Evolutionary conservation across 2,329 filamentous ascomycete species (phyloP), one percentile per base, ranked within the genome.

Genomic region (Apiospora phragmitis): DNA sequence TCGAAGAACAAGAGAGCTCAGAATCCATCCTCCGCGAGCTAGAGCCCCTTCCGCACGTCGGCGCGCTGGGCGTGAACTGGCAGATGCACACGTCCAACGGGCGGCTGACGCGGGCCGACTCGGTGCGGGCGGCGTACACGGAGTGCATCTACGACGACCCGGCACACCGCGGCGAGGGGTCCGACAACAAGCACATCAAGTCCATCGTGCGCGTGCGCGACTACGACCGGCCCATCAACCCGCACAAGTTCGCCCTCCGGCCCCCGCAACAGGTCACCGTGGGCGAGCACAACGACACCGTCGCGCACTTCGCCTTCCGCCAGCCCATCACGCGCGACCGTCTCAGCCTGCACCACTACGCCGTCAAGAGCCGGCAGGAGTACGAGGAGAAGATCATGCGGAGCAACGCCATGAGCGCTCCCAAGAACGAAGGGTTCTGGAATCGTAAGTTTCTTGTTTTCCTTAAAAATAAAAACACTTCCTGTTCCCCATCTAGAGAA

Each of bases 311-410:
- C 4, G 76, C 75, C 4, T 77, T 71, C 62, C 72, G 79, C 9
- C 71, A 70, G 42, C 78, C 79, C 21, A 77, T 79, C 43, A 79
- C 77, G 5, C 75, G 77, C 47, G 71, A 77, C 51, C 71, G 77
- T 24, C 72, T 81, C 62, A 75, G 72, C 0, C 62, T 81, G 62
- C 79, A 81, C 73, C 79, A 81, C 69, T 81, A 80, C 70, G 76
- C 76, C 12, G 72, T 78, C 41, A 79, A 80, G 74, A 80, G 78
- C 68, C 71, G 71, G n/a, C 75, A 78, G 70, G 76, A 81, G 68
- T 81, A 73, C 69, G 75, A 75, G 70, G 74, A 76, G 70, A 78
- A 79, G 72, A 74, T 76, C 68, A 70, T 74, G 45, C 70, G 75
- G n/a, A 73, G 76, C 18, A 77, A 77, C 71, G 76, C 70, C 14